phyloP scores from a whole-genome alignment of 1,139 yeast species.

The Nakaseomyces delphensis region DNA sequence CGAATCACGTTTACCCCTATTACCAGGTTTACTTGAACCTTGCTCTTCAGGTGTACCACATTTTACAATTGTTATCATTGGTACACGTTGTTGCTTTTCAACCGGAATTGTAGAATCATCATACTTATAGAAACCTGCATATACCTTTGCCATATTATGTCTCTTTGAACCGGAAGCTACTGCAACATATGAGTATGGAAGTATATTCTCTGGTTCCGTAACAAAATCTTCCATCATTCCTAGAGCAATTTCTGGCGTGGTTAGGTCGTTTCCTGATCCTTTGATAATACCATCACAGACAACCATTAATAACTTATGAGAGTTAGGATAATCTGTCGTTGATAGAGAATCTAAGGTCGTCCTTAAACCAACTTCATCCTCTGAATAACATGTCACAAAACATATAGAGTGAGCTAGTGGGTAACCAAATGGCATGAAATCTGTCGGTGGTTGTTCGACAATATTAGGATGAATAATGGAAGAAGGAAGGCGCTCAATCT shows the following conservation, averaged over 20 bases:
- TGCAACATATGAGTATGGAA: slow-evolving; percentile 80
- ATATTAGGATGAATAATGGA: slow-evolving; percentile 65
- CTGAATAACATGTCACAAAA: slow-evolving; percentile 91
- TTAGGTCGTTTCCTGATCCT: slow-evolving; percentile 79
- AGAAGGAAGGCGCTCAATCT: slow-evolving; percentile 49
- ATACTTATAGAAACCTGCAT: slow-evolving; percentile 82
- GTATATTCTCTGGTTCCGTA: slow-evolving; percentile 61
- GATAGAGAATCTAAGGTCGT: slow-evolving; percentile 85
- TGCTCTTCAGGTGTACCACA: slow-evolving; percentile 90
- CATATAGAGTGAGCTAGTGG: slow-evolving; percentile 81
- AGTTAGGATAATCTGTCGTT: slow-evolving; percentile 88
- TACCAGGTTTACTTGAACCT: slow-evolving; percentile 80
- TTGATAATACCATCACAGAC: slow-evolving; percentile 91
- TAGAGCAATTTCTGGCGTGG: slow-evolving; percentile 84
- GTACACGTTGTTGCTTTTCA: slow-evolving; percentile 83
- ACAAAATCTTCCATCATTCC: slow-evolving; percentile 83
- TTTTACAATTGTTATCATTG: slow-evolving; percentile 73
- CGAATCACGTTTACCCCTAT: slow-evolving; percentile 96
- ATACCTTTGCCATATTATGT: slow-evolving; percentile 95
- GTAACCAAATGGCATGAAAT: slow-evolving; percentile 76
- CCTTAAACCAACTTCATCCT: slow-evolving; percentile 76
- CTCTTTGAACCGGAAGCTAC: slow-evolving; percentile 89
- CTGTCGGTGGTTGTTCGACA: slow-evolving; percentile 81
- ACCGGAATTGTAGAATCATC: slow-evolving; percentile 63
- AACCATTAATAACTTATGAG: slow-evolving; percentile 76